Base-by-base conservation (phyloP, 768 basidiomycete species). In the Cubamyces lactineus region DNA sequence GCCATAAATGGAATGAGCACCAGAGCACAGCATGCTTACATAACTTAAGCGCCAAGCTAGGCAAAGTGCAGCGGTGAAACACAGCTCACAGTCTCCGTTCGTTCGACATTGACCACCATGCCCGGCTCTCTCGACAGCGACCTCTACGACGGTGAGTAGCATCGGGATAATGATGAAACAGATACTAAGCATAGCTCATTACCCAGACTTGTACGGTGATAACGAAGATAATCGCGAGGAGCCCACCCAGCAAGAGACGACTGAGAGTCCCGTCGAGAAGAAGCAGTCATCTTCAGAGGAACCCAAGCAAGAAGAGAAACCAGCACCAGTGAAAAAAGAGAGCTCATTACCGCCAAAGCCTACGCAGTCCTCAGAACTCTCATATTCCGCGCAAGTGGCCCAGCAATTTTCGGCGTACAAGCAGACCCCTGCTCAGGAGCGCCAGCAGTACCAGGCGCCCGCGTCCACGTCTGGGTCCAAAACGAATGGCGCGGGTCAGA, bases 61-160 rank as follows among this genome's bases (percentile, higher is more conserved):
- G 16, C 23, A 45, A 21, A 39, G 28, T 21, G 42, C 34, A 40
- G 11, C 53, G 24, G 40, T 46, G 53, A 54, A 38, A 61, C 60
- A 53, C n/a, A 38, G 51, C 57, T 50, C 53, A n/a, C 48, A 19
- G 16, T 28, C 48, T 49, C 12, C 51, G 38, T 46, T 26, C 23
- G 51, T 52, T 54, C 43, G 19, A 42, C 55, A 40, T 17, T 49
- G 38, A 47, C 55, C 54, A 65, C 61, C 53, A 68, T 68, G 67
- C 40, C 67, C 16, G 62, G 51, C 47, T 59, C 67, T 41, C 87
- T 91, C 73, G 91, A 94, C 75, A 89, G 89, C 76, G 93, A 94
- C 75, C 84, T 94, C 53, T 95, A 95, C 70, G 91, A 92, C 70
- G 93, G 93, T 91, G 72, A 59, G 85, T 70, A 6, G 9, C 9